Conservation (phyloP, 352 stramenopile genomes). For the Peronospora belbahrii region DNA sequence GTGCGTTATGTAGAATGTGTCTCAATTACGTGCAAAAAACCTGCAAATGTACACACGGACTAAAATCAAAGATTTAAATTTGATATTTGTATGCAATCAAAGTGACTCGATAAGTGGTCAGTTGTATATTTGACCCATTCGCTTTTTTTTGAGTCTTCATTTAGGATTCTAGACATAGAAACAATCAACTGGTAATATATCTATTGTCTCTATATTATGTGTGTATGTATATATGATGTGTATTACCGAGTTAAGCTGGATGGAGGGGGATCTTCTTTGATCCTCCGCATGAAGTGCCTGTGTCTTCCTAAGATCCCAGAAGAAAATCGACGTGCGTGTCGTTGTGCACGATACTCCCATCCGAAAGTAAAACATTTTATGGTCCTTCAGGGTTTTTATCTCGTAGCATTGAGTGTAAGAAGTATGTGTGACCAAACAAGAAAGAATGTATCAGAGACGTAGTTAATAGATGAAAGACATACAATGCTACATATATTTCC, state of each 20-base stretch:
- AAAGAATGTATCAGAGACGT: too few relatives aligned
- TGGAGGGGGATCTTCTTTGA: slow-evolving; percentile 9
- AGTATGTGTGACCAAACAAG: slow-evolving; percentile 84
- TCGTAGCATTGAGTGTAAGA: slow-evolving; percentile 83
- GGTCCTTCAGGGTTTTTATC: slow-evolving; percentile 87
- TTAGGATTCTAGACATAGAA: too few relatives aligned
- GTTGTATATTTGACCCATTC: too few relatives aligned
- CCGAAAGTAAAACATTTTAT: slow-evolving; percentile 46
- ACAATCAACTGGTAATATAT: too few relatives aligned
- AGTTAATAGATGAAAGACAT: too few relatives aligned
- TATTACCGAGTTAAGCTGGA: too few relatives aligned
- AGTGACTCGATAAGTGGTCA: too few relatives aligned
- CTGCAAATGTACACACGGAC: background rate
- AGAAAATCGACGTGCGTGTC: slow-evolving; percentile 14
- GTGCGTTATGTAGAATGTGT: too few relatives aligned
- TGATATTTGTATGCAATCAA: slow-evolving; percentile 1
- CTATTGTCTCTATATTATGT: too few relatives aligned
- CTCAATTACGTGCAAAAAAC: slow-evolving; percentile 11
- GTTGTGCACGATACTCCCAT: slow-evolving; percentile 65
- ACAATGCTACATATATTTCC: too few relatives aligned
- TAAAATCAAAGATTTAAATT: slow-evolving; percentile 5
- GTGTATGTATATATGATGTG: slow-evolving; percentile 1
- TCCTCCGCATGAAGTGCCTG: slow-evolving; percentile 34
- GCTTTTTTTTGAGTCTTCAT: too few relatives aligned
- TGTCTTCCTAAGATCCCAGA: slow-evolving; percentile 17